Base-by-base conservation (phyloP, 2,329 filamentous ascomycete species). In the Calonectria honghensis region DNA sequence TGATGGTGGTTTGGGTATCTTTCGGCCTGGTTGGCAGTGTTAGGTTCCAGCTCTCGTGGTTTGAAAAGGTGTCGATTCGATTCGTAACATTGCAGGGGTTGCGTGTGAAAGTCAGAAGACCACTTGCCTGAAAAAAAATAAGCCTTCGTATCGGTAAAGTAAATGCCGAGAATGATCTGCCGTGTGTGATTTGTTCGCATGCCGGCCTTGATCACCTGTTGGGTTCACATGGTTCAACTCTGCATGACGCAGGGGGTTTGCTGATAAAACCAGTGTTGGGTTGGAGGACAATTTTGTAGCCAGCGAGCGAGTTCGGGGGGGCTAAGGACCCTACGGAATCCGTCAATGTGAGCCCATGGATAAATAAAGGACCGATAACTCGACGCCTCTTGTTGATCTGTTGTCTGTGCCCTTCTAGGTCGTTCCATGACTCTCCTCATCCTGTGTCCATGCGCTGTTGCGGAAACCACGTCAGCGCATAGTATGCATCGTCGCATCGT, bases 381-480 rank as follows among this genome's bases (percentile, higher is more conserved):
- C 35, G 37, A 41, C 14, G 57, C 35, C 6, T 63, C 57, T 63
- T 27, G 57, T 18, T 39, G 57, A 41, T 24, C 45, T 63, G 14
- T 63, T 63, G 57, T 63, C 57, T 63, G 57, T 63, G 57, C 57
- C 57, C 57, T 63, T 63, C 57, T 63, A 39, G 57, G 57, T 39
- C 35, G 35, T 63, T 63, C 57, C 35, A 63, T 41, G n/a, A 14
- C 57, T 27, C n/a, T 41, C 35, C 37, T 29, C 14, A 35, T 45
- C 41, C n/a, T 39, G 80, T 85, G 59, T 63, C 57, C 57, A 63
- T 63, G 57, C 57, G 57, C 39, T 39, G 16, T 63, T 41, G 35
- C 7, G n/a, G 7, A 20, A 41, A 63, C 57, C 37, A 63, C 37
- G 37, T 41, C 57, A 63, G 57, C 57, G n/a, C 57, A 39, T 39